Evolutionary conservation across 345 rosid species (phyloP), one percentile per base, ranked within the genome.

Genomic region (Linum lewisii): DNA sequence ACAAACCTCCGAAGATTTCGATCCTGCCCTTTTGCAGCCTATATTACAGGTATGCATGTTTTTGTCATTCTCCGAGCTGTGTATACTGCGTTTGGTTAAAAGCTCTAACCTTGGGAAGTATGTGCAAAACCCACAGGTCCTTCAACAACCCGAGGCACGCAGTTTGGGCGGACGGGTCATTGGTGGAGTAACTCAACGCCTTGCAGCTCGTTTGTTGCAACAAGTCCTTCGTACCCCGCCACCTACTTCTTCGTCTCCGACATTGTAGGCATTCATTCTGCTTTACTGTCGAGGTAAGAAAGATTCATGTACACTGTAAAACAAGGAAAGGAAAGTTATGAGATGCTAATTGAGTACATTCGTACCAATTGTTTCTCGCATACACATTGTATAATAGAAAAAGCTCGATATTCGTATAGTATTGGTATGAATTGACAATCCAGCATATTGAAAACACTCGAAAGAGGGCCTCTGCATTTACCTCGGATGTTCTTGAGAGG

Each of bases 91-190:
- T 29, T 21, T 2, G 15, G 13, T 9, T 26, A 5, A 6, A 7
- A 2, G 36, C 44, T 15, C 21, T 10, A n/a, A 32, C n/a, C 21
- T n/a, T 55, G 16, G 36, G 6, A 6, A n/a, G 32, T 29, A 5
- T 19, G 20, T 51, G 23, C 11, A 7, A 51, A 11, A 1, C 7
- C 47, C 18, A 36, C 79, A 92, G 99, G 94, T 88, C 60, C 80
- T 92, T 69, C 97, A 84, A 76, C 91, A 86, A 75, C 89, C 84
- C 0, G 99, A 88, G 74, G 97, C 73, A 51, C 84, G 83, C n/a
- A 76, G 63, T 73, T 79, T 92, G 0, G 97, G 95, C 42, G 83
- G 81, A 36, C 88, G 87, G 29, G 85, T 92, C 52, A 76, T 81
- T 36, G 82, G 90, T 25, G 97, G 96, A 66, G 80, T 86, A 58